These are phyloP conservation scores for Suillus plorans DNA, from an alignment of 768 basidiomycete genomes.

Conservation along the genomic window DNA sequence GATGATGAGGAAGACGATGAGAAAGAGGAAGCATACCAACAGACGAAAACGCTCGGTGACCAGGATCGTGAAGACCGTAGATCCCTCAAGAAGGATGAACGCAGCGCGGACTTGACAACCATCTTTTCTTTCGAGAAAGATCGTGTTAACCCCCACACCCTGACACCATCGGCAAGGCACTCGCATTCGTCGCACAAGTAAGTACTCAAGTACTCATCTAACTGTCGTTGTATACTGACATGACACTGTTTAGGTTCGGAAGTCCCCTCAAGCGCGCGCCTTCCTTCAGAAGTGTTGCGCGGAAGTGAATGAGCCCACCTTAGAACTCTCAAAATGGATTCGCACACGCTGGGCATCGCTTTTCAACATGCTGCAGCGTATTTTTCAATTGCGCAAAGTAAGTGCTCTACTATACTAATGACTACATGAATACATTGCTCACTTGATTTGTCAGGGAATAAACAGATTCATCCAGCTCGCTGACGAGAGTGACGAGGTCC, in stretches of 20 bases:
- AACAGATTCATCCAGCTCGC: slow-evolving; percentile 14
- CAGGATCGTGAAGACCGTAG: neutral
- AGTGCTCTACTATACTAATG: neutral
- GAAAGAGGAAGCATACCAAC: neutral
- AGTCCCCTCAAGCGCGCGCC: neutral
- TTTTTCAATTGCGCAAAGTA: neutral
- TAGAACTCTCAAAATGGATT: neutral
- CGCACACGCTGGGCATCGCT: neutral
- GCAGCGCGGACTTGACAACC: neutral
- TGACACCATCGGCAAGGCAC: neutral
- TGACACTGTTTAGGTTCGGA: neutral
- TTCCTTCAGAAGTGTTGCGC: neutral
- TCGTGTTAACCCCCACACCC: neutral
- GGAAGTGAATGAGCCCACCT: neutral
- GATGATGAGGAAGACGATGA: neutral
- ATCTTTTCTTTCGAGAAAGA: neutral
- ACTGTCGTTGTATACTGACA: no score
- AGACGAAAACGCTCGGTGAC: neutral
- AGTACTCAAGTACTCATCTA: neutral
- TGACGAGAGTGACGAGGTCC: slow-evolving; percentile 18
- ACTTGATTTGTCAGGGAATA: neutral
- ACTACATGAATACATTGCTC: neutral
- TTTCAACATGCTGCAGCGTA: neutral
- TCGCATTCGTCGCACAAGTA: neutral
- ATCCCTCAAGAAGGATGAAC: neutral